Conservation (phyloP, 2,329 filamentous ascomycete genomes). For the Parascedosporium putredinis region DNA sequence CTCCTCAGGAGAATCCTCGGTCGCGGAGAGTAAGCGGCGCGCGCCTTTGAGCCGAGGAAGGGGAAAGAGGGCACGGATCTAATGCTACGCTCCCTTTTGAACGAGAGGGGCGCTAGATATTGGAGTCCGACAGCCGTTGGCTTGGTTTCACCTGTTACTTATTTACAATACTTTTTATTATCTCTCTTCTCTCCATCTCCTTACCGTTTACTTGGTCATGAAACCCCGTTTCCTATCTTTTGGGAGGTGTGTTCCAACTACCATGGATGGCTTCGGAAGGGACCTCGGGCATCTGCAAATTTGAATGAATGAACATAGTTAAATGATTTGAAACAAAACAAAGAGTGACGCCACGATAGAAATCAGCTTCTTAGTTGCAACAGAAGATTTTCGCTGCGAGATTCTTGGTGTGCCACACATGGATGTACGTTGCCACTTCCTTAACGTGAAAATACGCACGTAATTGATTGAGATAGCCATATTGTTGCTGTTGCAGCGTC, state of each 20-base stretch:
- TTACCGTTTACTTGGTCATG: too few relatives aligned
- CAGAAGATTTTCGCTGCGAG: not conserved
- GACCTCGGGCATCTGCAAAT: not conserved
- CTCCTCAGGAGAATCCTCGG: constrained; percentile 5
- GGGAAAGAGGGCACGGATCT: not conserved
- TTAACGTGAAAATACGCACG: too few relatives aligned
- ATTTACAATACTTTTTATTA: not conserved
- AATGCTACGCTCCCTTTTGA: too few relatives aligned
- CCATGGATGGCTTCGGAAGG: not conserved
- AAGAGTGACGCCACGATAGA: not conserved
- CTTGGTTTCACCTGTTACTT: too few relatives aligned
- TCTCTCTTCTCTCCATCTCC: too few relatives aligned
- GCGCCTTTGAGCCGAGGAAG: constrained; percentile 3
- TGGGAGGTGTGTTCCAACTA: not conserved
- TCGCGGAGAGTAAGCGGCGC: not conserved
- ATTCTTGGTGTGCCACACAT: too few relatives aligned
- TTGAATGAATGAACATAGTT: not conserved
- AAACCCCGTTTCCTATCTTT: not conserved
- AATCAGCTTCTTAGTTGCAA: not conserved
- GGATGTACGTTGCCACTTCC: too few relatives aligned
- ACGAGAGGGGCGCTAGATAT: too few relatives aligned
- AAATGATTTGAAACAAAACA: not conserved
- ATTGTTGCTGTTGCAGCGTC: too few relatives aligned
- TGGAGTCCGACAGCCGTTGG: too few relatives aligned
- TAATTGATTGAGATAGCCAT: too few relatives aligned